Base-by-base conservation (phyloP, 768 basidiomycete genomes). In the Cystobasidiopsis lactophilus region DNA sequence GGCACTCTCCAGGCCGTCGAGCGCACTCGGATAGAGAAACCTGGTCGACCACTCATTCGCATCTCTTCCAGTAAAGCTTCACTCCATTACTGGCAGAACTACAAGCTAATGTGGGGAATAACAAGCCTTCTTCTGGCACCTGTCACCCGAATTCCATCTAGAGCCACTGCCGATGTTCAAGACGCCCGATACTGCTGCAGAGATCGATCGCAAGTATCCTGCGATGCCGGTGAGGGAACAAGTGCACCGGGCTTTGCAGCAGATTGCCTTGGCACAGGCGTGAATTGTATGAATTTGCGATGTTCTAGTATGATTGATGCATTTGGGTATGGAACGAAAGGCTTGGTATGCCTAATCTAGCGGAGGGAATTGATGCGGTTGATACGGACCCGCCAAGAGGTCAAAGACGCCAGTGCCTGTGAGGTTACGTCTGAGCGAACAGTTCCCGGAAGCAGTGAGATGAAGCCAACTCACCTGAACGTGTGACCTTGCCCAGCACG, bases 371-470 rank as follows among this genome's bases (percentile, higher is more conserved):
- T n/a, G n/a, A n/a, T n/a, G n/a, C n/a, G n/a, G n/a, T n/a, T n/a
- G n/a, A n/a, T n/a, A n/a, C n/a, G n/a, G n/a, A n/a, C n/a, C 13
- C 18, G 45, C 45, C 23, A 49, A 10, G 38, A 96, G 75, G 64
- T 86, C 89, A 61, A 96, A 98, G 31, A 78, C 77, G 3, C 89
- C 93, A 23, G 91, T 96, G n/a, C 91, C 91, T n/a, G n/a, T n/a
- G n/a, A n/a, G n/a, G n/a, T n/a, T n/a, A n/a, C n/a, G n/a, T n/a
- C n/a, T n/a, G n/a, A n/a, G n/a, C n/a, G n/a, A n/a, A n/a, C n/a
- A n/a, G n/a, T n/a, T n/a, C n/a, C n/a, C n/a, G n/a, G n/a, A n/a
- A n/a, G n/a, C n/a, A n/a, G n/a, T n/a, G n/a, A n/a, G n/a, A n/a
- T n/a, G n/a, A n/a, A n/a, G n/a, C n/a, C n/a, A n/a, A n/a, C n/a